Evolutionary conservation across 345 rosid genomes (phyloP).

Genomic region (Lenwebbia sp.): DNA sequence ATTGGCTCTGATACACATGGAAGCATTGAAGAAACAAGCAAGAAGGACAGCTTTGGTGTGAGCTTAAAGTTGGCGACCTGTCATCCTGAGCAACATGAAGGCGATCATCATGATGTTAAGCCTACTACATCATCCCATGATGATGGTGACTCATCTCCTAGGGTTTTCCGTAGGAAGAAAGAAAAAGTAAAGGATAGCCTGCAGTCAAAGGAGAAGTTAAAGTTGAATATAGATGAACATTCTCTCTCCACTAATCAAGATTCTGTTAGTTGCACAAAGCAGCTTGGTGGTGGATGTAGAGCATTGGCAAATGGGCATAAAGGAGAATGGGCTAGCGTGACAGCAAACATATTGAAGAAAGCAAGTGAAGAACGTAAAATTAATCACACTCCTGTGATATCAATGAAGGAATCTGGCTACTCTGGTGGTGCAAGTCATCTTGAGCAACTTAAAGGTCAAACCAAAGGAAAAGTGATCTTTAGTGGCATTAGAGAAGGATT

Average conservation of each 20-base stretch:
- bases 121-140: constrained; percentile 22
- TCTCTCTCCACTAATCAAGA: constrained; percentile 21
- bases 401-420: constrained; percentile 19
- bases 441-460: constrained; percentile 24
- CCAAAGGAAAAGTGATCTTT: constrained; percentile 14
- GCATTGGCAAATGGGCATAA: constrained; percentile 27
- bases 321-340: constrained; percentile 15
- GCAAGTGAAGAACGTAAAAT: constrained; percentile 17
- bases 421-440: constrained; percentile 1
- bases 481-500: constrained; percentile 11
- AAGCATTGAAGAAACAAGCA: constrained; percentile 18
- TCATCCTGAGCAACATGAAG: constrained; percentile 20
- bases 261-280: constrained; percentile 24
- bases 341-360: constrained; percentile 23
- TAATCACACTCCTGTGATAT: constrained; percentile 8
- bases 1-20: constrained; percentile 14
- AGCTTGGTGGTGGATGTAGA: constrained; percentile 18
- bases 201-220: constrained; percentile 20
- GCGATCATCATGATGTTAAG: constrained; percentile 37
- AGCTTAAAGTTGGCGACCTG: constrained; percentile 24
- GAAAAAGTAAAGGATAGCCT: constrained; percentile 19
- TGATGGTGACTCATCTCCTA: constrained; percentile 20
- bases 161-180: constrained; percentile 30
- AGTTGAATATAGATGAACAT: constrained; percentile 13
- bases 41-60: constrained; percentile 19